Base-by-base conservation (phyloP, 805 yeast species). In the Cyberlindnera xylosilytica region DNA sequence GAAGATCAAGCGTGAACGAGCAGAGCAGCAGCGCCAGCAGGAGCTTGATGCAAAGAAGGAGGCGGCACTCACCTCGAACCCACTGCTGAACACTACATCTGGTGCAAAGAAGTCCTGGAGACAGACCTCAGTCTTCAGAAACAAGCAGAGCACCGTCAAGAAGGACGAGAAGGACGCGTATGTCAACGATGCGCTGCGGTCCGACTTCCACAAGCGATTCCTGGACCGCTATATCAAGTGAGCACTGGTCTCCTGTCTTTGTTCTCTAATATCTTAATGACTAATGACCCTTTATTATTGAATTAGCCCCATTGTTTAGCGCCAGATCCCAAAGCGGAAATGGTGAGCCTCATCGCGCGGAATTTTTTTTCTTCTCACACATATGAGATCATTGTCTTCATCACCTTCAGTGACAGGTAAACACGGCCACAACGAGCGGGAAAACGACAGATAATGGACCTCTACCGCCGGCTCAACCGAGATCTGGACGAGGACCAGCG, bases 1-100 rank as follows among this genome's bases (percentile, higher is more conserved):
- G 30, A 65, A 65, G 42, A 55, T 73, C 22, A 65, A 63, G 41
- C 53, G 55, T 35, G 72, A 67, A 47, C 55, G 62, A 33, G 61
- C 61, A 43, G 53, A 53, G 26, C 53, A 53, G 31, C 20, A 54
- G 47, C 42, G 46, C 35, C 45, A 55, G 20, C 51, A 58, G 35
- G 61, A 64, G 30, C 58, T 59, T 22, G 59, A 58, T 26, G 47
- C 47, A 26, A 39, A 45, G 13, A 45, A 48, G 4, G 48, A 57
- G 36, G 38, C 44, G 24, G 62, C 66, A 3, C 38, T 52, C 19
- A 34, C 31, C 1, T 46, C 58, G 2, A 58, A 63, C 38, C 66
- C 68, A 17, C 49, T 60, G 27, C 40, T 58, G 16, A 47, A 45
- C 15, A 45, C 31, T 19, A 44, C 41, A 28, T 32, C 39, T 13